Evolutionary conservation across 805 yeast species (phyloP).

Genomic region (Yarrowia osloensis): DNA sequence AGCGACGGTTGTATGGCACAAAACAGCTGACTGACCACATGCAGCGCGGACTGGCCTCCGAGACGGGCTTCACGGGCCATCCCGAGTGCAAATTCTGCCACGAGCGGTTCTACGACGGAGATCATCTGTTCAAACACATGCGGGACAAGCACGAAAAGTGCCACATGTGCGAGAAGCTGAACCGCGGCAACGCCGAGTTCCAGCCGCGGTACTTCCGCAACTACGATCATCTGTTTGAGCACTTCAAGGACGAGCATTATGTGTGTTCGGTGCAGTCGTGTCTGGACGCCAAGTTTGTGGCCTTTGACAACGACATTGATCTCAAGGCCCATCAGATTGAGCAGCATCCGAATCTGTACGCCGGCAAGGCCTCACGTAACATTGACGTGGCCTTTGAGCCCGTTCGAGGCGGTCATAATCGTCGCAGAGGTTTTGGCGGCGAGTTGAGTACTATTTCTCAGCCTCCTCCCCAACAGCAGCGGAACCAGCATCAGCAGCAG

Average conservation of each 20-base stretch:
- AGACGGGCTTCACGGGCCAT: slow-evolving; percentile 78
- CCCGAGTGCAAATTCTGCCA: slow-evolving; percentile 84
- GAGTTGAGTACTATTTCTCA: slow-evolving; percentile 62
- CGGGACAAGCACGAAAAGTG: slow-evolving; percentile 86
- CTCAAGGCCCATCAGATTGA: slow-evolving; percentile 83
- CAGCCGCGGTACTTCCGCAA: slow-evolving; percentile 75
- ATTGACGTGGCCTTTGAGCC: slow-evolving; percentile 15
- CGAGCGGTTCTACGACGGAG: slow-evolving; percentile 81
- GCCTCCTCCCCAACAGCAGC: slow-evolving; percentile 25
- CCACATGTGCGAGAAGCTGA: slow-evolving; percentile 74
- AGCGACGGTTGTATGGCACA: slow-evolving; percentile 61
- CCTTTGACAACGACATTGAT: slow-evolving; percentile 82
- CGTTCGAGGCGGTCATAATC: slow-evolving; percentile 30
- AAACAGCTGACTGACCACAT: slow-evolving; percentile 71
- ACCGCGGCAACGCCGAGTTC: slow-evolving; percentile 44
- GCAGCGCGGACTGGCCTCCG: slow-evolving; percentile 61
- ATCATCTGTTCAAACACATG: slow-evolving; percentile 80
- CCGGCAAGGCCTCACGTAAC: slow-evolving; percentile 37
- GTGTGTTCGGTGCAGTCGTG: slow-evolving; percentile 77
- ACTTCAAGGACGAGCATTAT: slow-evolving; percentile 72
- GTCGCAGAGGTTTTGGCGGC: slow-evolving; percentile 51
- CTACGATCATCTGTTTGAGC: slow-evolving; percentile 72
- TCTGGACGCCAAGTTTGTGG: slow-evolving; percentile 87
- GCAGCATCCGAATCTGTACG: slow-evolving; percentile 69
- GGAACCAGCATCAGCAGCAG: neutral